Conservation (phyloP, 768 basidiomycete species). For the Psilocybe sp. region DNA sequence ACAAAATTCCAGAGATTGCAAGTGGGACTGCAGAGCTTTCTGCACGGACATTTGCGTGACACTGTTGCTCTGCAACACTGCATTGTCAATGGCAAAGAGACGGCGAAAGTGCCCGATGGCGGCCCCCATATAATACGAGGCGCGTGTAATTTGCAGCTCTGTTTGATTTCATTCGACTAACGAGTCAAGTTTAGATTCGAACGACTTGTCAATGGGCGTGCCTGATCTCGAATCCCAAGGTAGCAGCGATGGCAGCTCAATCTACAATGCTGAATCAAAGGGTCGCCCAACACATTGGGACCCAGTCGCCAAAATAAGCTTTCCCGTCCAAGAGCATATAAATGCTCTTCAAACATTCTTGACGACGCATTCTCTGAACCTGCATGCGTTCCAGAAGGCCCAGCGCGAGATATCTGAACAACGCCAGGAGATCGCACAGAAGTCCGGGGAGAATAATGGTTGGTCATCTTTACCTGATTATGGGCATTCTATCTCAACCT, state of each 20-base stretch:
- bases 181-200: too few species aligned
- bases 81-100: slow-evolving; percentile 4
- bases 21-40: slow-evolving; percentile 19
- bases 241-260: too few species aligned
- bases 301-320: neutral
- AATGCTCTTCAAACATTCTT: slow-evolving; percentile 22
- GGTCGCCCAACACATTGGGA: too few species aligned
- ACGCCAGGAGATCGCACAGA: too few species aligned
- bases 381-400: slow-evolving; percentile 21
- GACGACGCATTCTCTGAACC: slow-evolving; percentile 21
- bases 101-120: slow-evolving; percentile 4
- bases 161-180: neutral
- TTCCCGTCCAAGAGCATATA: neutral
- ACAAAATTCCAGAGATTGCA: slow-evolving; percentile 19
- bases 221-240: too few species aligned
- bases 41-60: slow-evolving; percentile 16
- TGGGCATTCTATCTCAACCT: too few species aligned
- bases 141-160: neutral
- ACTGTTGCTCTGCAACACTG: slow-evolving; percentile 13
- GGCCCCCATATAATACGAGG: slow-evolving; percentile 1
- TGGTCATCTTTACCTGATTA: too few species aligned
- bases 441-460: too few species aligned
- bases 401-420: neutral
- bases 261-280: too few species aligned
- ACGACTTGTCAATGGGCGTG: too few species aligned